These are phyloP conservation scores for Penicillium taxi DNA, from an alignment of 495 filamentous ascomycete species.

Conservation along the genomic window DNA sequence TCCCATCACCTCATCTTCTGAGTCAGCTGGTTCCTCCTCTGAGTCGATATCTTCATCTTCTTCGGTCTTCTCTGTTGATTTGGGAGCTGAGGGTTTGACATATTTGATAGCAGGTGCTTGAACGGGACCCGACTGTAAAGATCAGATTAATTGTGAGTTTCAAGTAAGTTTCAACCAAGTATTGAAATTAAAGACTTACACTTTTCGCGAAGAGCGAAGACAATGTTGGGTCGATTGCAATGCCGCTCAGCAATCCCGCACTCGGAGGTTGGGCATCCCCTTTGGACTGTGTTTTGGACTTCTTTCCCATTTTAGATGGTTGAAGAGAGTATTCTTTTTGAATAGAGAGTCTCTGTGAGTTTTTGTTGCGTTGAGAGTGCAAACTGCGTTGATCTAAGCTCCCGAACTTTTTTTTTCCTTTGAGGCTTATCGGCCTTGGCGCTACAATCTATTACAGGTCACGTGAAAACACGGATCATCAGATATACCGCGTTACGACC, in stretches of 20 bases:
- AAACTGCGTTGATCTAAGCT: conserved; percentile 11
- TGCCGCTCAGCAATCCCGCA: conserved; percentile 27
- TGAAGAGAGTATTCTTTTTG: too few relatives aligned
- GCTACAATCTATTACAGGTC: conserved; percentile 16
- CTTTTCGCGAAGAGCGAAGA: conserved; percentile 74
- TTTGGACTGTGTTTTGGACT: conserved; percentile 30
- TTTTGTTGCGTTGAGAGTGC: conserved; percentile 2
- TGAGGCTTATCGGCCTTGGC: conserved; percentile 24
- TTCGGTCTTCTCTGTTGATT: conserved; percentile 19
- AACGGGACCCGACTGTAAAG: conserved; percentile 62
- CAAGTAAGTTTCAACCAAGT: neutral
- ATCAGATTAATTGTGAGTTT: conserved; percentile 2
- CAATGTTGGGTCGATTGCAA: conserved; percentile 62
- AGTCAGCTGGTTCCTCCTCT: conserved; percentile 33
- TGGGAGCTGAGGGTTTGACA: conserved; percentile 10
- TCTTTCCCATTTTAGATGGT: conserved; percentile 35
- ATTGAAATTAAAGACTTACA: conserved; percentile 46
- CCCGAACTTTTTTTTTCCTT: conserved; percentile 27
- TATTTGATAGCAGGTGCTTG: conserved; percentile 49
- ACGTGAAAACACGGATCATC: too few relatives aligned
- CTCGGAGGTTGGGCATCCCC: conserved; percentile 12
- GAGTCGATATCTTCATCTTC: conserved; percentile 22
- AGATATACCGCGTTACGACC: too few relatives aligned
- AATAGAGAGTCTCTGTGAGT: conserved; percentile 1
- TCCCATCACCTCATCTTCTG: conserved; percentile 38